Percentiles rank a stretch among this genome's conserved stretches.
phyloP scores from a whole-genome alignment of 345 rosid genomes.

The Salix caprea region DNA sequence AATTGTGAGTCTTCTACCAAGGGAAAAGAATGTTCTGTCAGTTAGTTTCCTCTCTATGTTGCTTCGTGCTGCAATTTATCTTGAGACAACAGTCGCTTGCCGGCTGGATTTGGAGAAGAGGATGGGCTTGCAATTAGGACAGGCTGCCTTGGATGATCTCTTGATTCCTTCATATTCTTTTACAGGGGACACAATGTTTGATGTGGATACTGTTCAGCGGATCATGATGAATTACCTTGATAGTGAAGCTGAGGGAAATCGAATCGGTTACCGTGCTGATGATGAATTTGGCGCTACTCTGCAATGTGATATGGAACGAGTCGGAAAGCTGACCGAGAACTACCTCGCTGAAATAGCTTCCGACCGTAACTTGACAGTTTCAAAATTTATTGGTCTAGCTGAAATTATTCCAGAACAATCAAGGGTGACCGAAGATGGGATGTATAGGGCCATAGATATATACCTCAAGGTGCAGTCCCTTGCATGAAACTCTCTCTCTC shows the following conservation, averaged over 20 bases:
- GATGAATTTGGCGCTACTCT: conserved; percentile 45
- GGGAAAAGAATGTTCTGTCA: conserved; percentile 70
- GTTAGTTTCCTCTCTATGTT: conserved; percentile 91
- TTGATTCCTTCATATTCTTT: conserved; percentile 75
- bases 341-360: conserved; percentile 86
- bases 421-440: conserved; percentile 79
- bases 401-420: conserved; percentile 81
- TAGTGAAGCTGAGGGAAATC: conserved; percentile 45
- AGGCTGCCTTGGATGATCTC: conserved; percentile 81
- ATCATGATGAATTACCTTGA: conserved; percentile 72
- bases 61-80: conserved; percentile 77
- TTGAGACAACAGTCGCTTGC: conserved; percentile 91
- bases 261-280: conserved; percentile 29
- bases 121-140: conserved; percentile 75
- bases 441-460: conserved; percentile 83
- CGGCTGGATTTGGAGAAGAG: conserved; percentile 86
- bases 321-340: conserved; percentile 85
- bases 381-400: conserved; percentile 59
- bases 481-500: not conserved
- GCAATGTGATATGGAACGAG: conserved; percentile 61
- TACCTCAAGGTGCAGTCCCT: conserved; percentile 69
- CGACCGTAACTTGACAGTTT: conserved; percentile 56
- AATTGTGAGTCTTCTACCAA: conserved; percentile 80
- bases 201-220: conserved; percentile 73
- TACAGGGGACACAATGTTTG: conserved; percentile 72